A percentile compares a stretch with the other conserved stretches of the same genome.
phyloP scores from a whole-genome alignment of 2,329 filamentous ascomycete genomes.

The Nothophoma quercina region DNA sequence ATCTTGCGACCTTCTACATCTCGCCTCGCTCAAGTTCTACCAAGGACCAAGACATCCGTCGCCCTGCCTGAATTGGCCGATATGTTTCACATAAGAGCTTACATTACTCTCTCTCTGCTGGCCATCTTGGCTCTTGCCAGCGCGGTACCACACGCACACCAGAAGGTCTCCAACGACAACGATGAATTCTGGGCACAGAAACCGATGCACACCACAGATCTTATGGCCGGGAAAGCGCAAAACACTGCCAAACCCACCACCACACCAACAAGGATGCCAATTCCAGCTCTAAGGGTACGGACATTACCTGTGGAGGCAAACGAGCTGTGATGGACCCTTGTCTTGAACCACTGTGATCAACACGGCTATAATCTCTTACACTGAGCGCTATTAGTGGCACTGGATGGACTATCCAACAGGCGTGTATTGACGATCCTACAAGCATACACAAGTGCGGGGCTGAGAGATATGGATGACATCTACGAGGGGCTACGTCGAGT shows the following conservation, averaged over 20 bases:
- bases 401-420: too few relatives aligned
- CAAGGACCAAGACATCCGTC: too few relatives aligned
- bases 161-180: background rate
- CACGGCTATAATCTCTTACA: too few relatives aligned
- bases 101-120: background rate
- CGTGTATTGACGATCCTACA: too few relatives aligned
- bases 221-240: conserved; percentile 8
- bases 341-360: background rate
- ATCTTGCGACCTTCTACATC: too few relatives aligned
- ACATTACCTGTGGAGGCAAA: background rate
- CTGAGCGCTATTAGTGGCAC: too few relatives aligned
- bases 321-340: background rate
- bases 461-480: too few relatives aligned
- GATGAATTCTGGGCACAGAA: conserved; percentile 13
- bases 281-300: background rate
- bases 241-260: background rate
- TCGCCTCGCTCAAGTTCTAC: too few relatives aligned
- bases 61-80: background rate
- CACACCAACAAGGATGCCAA: background rate
- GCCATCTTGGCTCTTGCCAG: background rate
- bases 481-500: too few relatives aligned
- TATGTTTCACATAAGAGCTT: background rate
- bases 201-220: conserved; percentile 15
- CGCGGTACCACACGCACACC: background rate
- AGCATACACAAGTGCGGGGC: too few relatives aligned